phyloP scores from a whole-genome alignment of 768 basidiomycete genomes.

The Chiua virens region DNA sequence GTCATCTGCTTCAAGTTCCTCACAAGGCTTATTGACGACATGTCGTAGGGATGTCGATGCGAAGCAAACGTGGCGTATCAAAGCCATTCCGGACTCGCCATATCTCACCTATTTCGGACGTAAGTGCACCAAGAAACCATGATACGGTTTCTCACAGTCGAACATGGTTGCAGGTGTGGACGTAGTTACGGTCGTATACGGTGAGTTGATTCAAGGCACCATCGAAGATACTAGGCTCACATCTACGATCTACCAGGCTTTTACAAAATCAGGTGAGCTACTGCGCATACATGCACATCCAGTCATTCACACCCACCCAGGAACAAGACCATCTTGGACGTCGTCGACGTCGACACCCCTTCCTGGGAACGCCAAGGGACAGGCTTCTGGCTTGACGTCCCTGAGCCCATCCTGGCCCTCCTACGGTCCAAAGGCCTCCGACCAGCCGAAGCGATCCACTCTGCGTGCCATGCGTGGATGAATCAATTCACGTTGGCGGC shows the following conservation, averaged over 20 bases:
- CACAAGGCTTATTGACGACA: background rate
- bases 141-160: background rate
- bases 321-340: conserved; percentile 65
- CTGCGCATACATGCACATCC: background rate
- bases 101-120: conserved; percentile 70
- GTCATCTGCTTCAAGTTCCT: conserved; percentile 17
- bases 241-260: conserved; percentile 51
- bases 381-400: conserved; percentile 81
- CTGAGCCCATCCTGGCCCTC: conserved; percentile 49
- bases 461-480: conserved; percentile 81
- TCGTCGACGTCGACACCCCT: conserved; percentile 74
- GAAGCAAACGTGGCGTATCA: conserved; percentile 70
- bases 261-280: conserved; percentile 67
- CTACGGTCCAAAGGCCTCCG: conserved; percentile 56
- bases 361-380: conserved; percentile 73
- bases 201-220: conserved; percentile 40
- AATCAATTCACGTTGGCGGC: conserved; percentile 69
- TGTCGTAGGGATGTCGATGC: conserved; percentile 69
- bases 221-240: background rate
- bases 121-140: conserved; percentile 34
- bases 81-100: conserved; percentile 56
- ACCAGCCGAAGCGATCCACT: conserved; percentile 79
- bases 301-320: conserved; percentile 33
- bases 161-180: conserved; percentile 57
- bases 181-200: conserved; percentile 70